Base-by-base conservation (phyloP, 2,329 filamentous ascomycete genomes). In the Penicillium sp. region DNA sequence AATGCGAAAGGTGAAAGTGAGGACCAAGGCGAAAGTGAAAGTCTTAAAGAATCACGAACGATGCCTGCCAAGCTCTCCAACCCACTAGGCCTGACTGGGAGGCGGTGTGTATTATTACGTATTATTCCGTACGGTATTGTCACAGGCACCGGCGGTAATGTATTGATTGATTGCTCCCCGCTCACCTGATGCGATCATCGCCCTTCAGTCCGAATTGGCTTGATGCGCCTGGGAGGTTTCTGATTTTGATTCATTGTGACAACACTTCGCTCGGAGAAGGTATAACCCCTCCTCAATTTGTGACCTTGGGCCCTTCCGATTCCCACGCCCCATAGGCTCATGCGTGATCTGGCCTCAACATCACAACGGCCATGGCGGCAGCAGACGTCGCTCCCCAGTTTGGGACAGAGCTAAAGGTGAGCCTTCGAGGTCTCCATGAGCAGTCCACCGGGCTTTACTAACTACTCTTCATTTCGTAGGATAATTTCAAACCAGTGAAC, bases 401-500 rank as follows among this genome's bases (percentile, higher is more conserved):
- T 75, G 94, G 94, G 76, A 85, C 88, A 52, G 92, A 97, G 80
- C 82, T 97, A 72, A 97, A 96, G 88, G 91, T 92, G 78, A 17
- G 33, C 34, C 1, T 18, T 24, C 6, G 3, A 23, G n/a, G 26
- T 20, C 8, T 4, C 2, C 3, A 15, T 21, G 13, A 10, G 42
- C n/a, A 13, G 23, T 9, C 21, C 29, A 3, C n/a, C 2, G 20
- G 18, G 6, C 8, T 21, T n/a, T 43, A 76, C 61, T 61, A 59
- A 66, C 47, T 15, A 21, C 10, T 58, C 24, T 50, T 34, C 45
- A 21, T n/a, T 33, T 52, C 20, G n/a, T 68, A 97, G 91, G 94
- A 99, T 85, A 90, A 89, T 69, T 99, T 97, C 82, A 97, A 95
- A 75, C 85, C 91, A 15, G 91, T 95, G 70, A 97, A 92, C 76